These are phyloP conservation scores for Rubus idaeus DNA, from an alignment of 306 rosid genomes.

Conservation along the genomic window DNA sequence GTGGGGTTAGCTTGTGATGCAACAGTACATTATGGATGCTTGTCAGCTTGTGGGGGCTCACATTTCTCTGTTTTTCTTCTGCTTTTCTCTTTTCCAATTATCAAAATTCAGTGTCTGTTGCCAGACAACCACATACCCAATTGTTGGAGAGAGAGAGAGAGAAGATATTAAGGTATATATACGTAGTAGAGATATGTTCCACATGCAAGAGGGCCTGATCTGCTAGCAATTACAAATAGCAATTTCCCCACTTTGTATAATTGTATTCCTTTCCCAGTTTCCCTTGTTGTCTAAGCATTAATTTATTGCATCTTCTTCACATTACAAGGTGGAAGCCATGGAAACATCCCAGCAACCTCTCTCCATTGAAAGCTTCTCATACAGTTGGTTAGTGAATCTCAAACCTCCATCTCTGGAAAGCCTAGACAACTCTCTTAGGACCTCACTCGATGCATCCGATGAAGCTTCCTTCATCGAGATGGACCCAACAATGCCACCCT, in stretches of 20 bases:
- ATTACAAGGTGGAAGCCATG: slow-evolving; percentile 49
- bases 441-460: slow-evolving; percentile 72
- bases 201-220: slow-evolving; percentile 31
- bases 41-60: slow-evolving; percentile 72
- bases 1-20: slow-evolving; percentile 58
- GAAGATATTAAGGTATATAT: slow-evolving; percentile 39
- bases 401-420: slow-evolving; percentile 72
- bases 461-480: slow-evolving; percentile 93
- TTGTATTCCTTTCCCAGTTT: slow-evolving; percentile 16
- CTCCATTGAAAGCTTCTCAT: slow-evolving; percentile 92
- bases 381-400: slow-evolving; percentile 90
- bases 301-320: slow-evolving; percentile 15
- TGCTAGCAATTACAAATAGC: slow-evolving; percentile 34
- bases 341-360: slow-evolving; percentile 79
- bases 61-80: slow-evolving; percentile 49
- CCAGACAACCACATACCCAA: slow-evolving; percentile 75
- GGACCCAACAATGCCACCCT: slow-evolving; percentile 95
- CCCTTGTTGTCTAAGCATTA: slow-evolving; percentile 22
- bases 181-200: slow-evolving; percentile 38
- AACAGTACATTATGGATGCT: slow-evolving; percentile 63
- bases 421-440: slow-evolving; percentile 59
- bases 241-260: slow-evolving; percentile 30
- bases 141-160: slow-evolving; percentile 68
- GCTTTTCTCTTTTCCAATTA: slow-evolving; percentile 49
- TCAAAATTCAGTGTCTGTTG: slow-evolving; percentile 66